phyloP scores from a whole-genome alignment of 2,329 filamentous ascomycete species.

The Alternaria brassicicola region DNA sequence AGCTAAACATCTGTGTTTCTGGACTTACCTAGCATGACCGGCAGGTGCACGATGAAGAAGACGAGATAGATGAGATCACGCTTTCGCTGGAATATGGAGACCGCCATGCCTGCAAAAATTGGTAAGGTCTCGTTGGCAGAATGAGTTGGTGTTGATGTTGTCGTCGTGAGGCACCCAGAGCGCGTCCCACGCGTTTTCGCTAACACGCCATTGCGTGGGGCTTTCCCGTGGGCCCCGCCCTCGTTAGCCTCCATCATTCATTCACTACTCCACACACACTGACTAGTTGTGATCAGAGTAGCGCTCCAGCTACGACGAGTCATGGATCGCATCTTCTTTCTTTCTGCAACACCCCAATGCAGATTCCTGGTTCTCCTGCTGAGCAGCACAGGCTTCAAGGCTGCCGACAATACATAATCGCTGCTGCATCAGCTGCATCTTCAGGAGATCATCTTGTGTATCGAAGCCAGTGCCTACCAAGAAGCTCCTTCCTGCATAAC shows the following conservation, averaged over 20 bases:
- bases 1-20: background rate
- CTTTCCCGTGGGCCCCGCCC: background rate
- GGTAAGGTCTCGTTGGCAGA: background rate
- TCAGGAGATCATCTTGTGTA: background rate
- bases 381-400: background rate
- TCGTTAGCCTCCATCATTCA: background rate
- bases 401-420: background rate
- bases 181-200: background rate
- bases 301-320: background rate
- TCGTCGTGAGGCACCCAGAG: background rate
- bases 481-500: background rate
- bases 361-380: background rate
- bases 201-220: background rate
- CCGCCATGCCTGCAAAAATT: constrained; percentile 25
- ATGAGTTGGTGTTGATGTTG: constrained; percentile 4
- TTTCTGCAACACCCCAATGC: background rate
- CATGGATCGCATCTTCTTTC: background rate
- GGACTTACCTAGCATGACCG: constrained; percentile 63
- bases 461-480: background rate
- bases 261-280: background rate
- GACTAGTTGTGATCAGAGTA: background rate
- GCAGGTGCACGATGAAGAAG: constrained; percentile 68
- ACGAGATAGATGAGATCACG: constrained; percentile 58
- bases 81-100: constrained; percentile 48
- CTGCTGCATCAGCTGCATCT: background rate